Percentiles rank a stretch among this genome's conserved stretches.
Conservation (phyloP, 192 early-diverging fungal genomes). For the Coemansia sp. region DNA sequence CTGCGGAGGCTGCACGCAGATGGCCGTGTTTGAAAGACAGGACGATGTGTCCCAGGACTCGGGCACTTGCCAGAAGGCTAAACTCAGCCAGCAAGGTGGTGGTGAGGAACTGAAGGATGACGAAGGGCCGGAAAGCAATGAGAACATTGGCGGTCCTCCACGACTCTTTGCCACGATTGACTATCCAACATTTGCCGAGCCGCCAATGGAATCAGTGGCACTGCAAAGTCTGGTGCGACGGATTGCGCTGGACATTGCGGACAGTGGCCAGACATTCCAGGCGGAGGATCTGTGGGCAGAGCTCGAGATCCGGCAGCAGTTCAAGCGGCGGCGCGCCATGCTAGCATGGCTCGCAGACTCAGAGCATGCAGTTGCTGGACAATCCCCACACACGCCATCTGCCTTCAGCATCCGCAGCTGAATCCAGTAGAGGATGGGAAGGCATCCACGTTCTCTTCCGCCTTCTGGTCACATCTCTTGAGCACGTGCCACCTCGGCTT, state of each 20-base stretch:
- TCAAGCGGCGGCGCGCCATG: conserved; percentile 38
- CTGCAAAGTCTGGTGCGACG: conserved; percentile 39
- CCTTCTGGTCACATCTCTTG: conserved; percentile 2
- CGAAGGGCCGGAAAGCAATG: background rate
- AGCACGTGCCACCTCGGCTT: conserved; percentile 18
- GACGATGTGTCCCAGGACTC: too few species aligned
- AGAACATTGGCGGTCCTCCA: conserved; percentile 14
- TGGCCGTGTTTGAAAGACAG: conserved; percentile 62
- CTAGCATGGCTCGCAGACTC: conserved; percentile 25
- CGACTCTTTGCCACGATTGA: conserved; percentile 45
- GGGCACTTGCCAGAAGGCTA: too few species aligned
- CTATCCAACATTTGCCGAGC: conserved; percentile 55
- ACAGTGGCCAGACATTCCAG: conserved; percentile 4
- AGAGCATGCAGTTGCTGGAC: too few species aligned
- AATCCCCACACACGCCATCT: too few species aligned
- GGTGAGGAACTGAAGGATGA: conserved; percentile 1
- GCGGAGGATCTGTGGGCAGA: conserved; percentile 49
- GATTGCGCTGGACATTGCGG: conserved; percentile 9
- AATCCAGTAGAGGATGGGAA: too few species aligned
- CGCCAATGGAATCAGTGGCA: conserved; percentile 32
- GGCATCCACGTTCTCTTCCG: too few species aligned
- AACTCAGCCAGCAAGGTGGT: too few species aligned
- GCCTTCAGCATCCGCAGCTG: too few species aligned
- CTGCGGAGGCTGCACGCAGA: conserved; percentile 71
- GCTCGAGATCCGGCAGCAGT: conserved; percentile 55